Base-by-base conservation (phyloP, 345 rosid species). In the Linum usitatissimum region DNA sequence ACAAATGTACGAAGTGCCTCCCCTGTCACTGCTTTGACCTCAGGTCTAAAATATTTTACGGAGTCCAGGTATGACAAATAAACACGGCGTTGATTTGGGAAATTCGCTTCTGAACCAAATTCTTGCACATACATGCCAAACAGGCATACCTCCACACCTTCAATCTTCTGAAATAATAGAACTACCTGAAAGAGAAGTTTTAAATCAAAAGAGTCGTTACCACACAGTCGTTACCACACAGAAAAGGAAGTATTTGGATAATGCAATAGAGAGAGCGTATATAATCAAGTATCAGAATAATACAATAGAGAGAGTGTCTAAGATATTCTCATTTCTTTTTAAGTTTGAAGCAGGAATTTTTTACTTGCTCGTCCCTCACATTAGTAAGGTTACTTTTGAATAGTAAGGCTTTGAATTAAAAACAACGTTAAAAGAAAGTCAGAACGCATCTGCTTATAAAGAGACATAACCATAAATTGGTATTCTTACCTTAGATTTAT, bases 91-190 rank as follows among this genome's bases (percentile, higher is more conserved):
- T 94, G 97, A 85, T 94, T 94, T 71, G 99, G 99, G 75, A 69
- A 80, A 54, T 80, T 78, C 65, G 85, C 77, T 78, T 94, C 99
- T n/a, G 97, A 78, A 69, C 99, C 99, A 71, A 87, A 94, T 78
- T 94, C 99, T 78, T 94, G 99, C 69, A 94, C 99, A 66, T 94
- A 94, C 96, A 94, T 87, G 65, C 99, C 97, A 75, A 90, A 94
- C 40, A 94, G 73, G 80, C 99, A 90, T 18, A 94, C 99, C 79
- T 94, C 99, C 63, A 90, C 99, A 49, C 99, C 99, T 80, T 94
- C 97, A 68, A 94, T 94, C 89, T 84, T 94, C 81, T 94, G 99
- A 80, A 94, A 90, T 75, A 94, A 72, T 68, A 94, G 68, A 81
- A 94, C 65, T 30, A 90, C 99, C 97, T 93, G 82, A 71, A 71